phyloP scores from a whole-genome alignment of 768 basidiomycete species.

The Termitomyces eurrhizus region DNA sequence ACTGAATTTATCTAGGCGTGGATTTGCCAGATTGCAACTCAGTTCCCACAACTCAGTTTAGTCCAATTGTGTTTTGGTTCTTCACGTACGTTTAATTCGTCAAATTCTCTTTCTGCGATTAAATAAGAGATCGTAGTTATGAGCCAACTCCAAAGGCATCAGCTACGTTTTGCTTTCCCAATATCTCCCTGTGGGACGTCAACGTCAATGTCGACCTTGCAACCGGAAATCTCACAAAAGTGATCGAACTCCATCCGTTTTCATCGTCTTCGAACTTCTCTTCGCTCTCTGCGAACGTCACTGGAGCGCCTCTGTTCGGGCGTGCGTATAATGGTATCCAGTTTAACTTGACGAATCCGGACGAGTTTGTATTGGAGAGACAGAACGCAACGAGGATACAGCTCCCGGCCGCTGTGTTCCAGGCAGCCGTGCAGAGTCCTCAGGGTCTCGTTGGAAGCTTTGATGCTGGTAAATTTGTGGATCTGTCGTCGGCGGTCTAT shows the following conservation, averaged over 20 bases:
- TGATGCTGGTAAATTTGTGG: constrained; percentile 30
- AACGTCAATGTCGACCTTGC: constrained; percentile 40
- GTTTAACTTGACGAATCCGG: constrained; percentile 39
- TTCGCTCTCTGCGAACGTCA: constrained; percentile 38
- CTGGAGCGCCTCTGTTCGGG: constrained; percentile 39
- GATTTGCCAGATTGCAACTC: constrained; percentile 25
- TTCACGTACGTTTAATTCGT: constrained; percentile 34
- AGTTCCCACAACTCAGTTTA: constrained; percentile 30
- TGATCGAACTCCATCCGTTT: constrained; percentile 37
- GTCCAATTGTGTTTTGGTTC: constrained; percentile 56
- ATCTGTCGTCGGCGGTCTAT: constrained; percentile 40
- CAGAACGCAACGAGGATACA: constrained; percentile 42
- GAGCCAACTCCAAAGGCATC: constrained; percentile 34
- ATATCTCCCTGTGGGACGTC: constrained; percentile 41
- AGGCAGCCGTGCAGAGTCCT: constrained; percentile 36
- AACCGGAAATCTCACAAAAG: constrained; percentile 38
- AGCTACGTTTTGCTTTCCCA: constrained; percentile 45
- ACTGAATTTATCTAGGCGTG: constrained; percentile 20
- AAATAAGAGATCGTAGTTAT: constrained; percentile 20
- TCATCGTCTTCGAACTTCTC: constrained; percentile 35
- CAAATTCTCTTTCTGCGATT: not conserved
- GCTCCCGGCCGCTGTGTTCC: constrained; percentile 49
- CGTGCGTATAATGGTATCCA: constrained; percentile 52
- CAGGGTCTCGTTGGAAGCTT: constrained; percentile 37
- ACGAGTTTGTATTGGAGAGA: constrained; percentile 35